Base-by-base conservation (phyloP, 306 rosid genomes). In the Vigna angularis region DNA sequence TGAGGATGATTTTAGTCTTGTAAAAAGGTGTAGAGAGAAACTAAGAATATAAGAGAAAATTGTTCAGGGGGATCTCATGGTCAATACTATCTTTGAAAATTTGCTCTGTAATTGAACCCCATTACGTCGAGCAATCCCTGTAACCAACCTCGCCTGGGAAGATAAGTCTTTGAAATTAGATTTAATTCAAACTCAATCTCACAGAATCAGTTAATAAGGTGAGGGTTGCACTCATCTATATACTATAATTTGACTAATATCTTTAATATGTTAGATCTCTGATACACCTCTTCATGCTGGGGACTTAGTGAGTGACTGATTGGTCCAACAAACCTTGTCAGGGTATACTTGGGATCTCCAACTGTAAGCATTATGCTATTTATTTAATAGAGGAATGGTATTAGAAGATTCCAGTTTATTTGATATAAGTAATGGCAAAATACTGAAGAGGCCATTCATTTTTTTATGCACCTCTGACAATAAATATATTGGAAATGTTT, bases 391-490 rank as follows among this genome's bases (percentile, higher is more conserved):
- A 69, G 59, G 78, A 32, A 17, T 6, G 4, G 66, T 67, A 56
- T 64, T 80, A 51, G n/a, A 56, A 67, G 81, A 77, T 11, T 70
- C 30, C 53, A 12, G 34, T 66, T 42, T 51, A 42, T 66, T 45
- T 42, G 18, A 36, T 67, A 40, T 57, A 55, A 48, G 67, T 74
- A 38, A 81, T 9, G 70, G 24, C 42, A 57, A 73, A 66, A 49
- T 79, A 24, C 69, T 62, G 24, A 50, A 42, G 70, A 64, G 57
- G 55, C 38, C 51, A 64, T 74, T 56, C 70, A 62, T 62, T 77
- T 80, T 61, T 73, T 79, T 76, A 24, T 47, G 15, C 15, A 67
- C 57, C 17, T 18, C 73, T 61, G 47, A 58, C 55, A 36, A 79
- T 53, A 55, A 26, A 9, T 38, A 50, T 42, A 34, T 66, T 67